Base-by-base conservation (phyloP, 202 grass and related monocot genomes). In the Schoenoplectus triqueter region DNA sequence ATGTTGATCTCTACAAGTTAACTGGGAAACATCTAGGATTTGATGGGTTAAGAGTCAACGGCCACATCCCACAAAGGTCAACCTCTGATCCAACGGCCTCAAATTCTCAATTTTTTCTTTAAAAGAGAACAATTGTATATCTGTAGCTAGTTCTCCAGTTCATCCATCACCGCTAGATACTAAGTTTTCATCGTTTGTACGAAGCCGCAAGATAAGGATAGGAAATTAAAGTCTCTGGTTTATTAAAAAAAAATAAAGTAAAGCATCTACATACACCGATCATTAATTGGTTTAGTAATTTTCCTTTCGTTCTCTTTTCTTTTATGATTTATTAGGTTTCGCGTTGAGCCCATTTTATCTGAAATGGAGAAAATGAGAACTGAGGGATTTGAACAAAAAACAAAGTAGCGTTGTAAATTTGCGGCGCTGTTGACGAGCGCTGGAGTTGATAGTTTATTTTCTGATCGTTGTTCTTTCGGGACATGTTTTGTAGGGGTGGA, bases 1-100 rank as follows among this genome's bases (percentile, higher is more conserved):
- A 31, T 2, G 3, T 82, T 69, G 62, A 82, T 55, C 13, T 69
- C 10, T 55, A 41, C 45, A 82, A 69, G 62, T 82, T 69, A 82
- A 10, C 31, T 31, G 19, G 10, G 80, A 66, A 66, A 54, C 47
- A 51, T 66, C 17, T 52, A 31, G 41, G 62, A 20, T 47, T 82
- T 66, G 15, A 11, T 50, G 0, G 52, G 8, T 31, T 74, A 11
- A 74, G 19, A 54, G 66, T 71, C 68, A 71, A 71, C 68, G 68
- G 6, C 68, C 1, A 71, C 42, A 71, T 71, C 68, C 7, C 44
- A 48, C 42, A 47, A 6, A 71, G 15, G 69, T 50, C 69, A 49
- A 73, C 42, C 7, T 49, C 11, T 69, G 13, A 68, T 68, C 63
- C 5, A 9, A 1, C 22, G 1, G 22, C 41, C 65, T 68, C 65